A percentile compares a stretch with the other conserved stretches of the same genome.
Evolutionary conservation across 2,329 filamentous ascomycete genomes (phyloP).

Genomic region (Berkeleyomyces rouxiae): DNA sequence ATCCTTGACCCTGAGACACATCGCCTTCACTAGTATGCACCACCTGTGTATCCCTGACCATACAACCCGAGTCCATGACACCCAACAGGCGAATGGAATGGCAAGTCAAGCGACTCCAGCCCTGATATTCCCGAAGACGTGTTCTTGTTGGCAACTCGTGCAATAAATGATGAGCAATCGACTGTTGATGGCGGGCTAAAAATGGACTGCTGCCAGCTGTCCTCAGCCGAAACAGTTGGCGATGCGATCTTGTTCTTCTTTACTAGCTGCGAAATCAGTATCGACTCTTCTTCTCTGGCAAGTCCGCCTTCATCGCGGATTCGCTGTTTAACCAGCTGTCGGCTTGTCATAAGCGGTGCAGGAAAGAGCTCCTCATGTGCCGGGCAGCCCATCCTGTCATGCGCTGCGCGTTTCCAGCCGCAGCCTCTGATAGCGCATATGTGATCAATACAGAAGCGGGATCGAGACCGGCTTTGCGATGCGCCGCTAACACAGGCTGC

Average conservation of each 20-base stretch:
- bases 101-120: background rate
- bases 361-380: constrained; percentile 4
- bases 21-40: no score
- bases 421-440: constrained; percentile 1
- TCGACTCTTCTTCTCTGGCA: background rate
- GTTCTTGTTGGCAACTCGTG: background rate
- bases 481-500: background rate
- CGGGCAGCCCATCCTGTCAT: background rate
- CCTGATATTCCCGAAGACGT: background rate
- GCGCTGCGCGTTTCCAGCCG: background rate
- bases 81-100: background rate
- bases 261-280: background rate
- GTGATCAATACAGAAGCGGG: background rate
- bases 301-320: background rate
- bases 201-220: background rate
- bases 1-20: no score
- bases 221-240: background rate
- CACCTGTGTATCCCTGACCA: no score
- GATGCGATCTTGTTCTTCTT: background rate
- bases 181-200: background rate
- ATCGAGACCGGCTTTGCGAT: background rate
- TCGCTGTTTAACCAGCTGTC: background rate
- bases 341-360: background rate
- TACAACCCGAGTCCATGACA: no score
- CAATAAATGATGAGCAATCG: constrained; percentile 3